phyloP scores from a whole-genome alignment of 2,329 filamentous ascomycete genomes.

The Sporothrix humicola region DNA sequence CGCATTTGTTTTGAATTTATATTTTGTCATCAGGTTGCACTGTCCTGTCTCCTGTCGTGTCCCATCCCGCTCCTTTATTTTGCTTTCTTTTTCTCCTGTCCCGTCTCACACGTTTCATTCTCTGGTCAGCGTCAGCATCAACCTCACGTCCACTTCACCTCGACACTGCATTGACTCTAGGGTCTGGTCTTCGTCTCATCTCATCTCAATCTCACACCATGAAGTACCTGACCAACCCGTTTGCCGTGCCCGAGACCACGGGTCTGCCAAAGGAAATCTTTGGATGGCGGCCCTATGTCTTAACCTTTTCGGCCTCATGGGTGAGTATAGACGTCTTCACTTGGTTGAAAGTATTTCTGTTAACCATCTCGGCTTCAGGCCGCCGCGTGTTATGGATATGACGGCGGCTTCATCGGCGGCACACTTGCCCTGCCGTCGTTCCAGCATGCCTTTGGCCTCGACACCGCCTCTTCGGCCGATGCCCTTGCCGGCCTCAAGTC shows the following conservation, averaged over 20 bases:
- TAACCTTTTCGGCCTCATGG: conserved; percentile 29
- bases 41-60: neutral
- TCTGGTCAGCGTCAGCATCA: no score
- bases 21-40: no score
- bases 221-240: conserved; percentile 21
- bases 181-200: neutral
- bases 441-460: conserved; percentile 51
- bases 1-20: no score
- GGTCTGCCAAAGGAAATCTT: conserved; percentile 30
- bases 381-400: conserved; percentile 55
- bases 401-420: conserved; percentile 60
- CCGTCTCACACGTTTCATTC: no score
- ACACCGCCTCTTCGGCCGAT: conserved; percentile 13
- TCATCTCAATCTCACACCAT: neutral
- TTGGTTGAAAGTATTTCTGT: no score
- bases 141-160: no score
- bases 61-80: neutral
- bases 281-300: conserved; percentile 29
- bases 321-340: neutral
- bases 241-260: conserved; percentile 19
- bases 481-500: conserved; percentile 44
- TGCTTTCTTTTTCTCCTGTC: neutral
- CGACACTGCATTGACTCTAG: no score
- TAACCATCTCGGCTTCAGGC: neutral
- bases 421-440: conserved; percentile 58